Evolutionary conservation across 2,329 filamentous ascomycete species (phyloP), one percentile per base, ranked within the genome.

Genomic region (Cryphonectria naterciae): DNA sequence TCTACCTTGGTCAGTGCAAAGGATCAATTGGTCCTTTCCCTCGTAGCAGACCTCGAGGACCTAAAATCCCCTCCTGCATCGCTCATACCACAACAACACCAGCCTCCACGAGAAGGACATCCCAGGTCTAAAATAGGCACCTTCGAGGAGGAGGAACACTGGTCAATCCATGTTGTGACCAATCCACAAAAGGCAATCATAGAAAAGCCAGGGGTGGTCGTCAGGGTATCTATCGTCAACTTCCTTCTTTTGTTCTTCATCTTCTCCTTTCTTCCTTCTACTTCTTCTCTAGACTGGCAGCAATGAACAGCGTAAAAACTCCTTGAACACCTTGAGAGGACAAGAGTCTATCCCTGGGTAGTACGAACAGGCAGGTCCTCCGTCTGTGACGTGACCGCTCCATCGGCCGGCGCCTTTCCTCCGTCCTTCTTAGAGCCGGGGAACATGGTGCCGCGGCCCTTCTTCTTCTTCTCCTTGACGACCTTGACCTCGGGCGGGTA

Each of bases 381-480:
- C n/a, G 71, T 73, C 67, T 73, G 69, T 2, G 63, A 67, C 32
- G 71, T 73, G 8, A 73, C 71, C 10, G 70, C 70, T 15, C 67
- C 70, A 28, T 72, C 72, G 4, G 72, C 72, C 1, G 72, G 72
- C 8, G 74, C 70, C 66, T 69, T 61, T 17, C n/a, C 67, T 10
- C 39, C 67, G 37, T 61, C 74, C 32, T 73, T 71, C 41, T 63
- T 67, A 41, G 28, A 68, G 32, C 87, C 88, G 0, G 90, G 91
- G 78, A 90, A 87, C 72, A 87, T 85, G 1, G 88, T 87, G 1
- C 93, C 92, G 81, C 91, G 91, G 76, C 95, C 89, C 86, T 95
- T 96, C 73, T 85, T 85, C 83, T 93, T 93, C 85, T 92, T 92
- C 76, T 88, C 89, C 82, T 94, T 92, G 84, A 93, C 91, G 79